Evolutionary conservation across 352 stramenopile species (phyloP).

Genomic region (Phytophthora foliorum): DNA sequence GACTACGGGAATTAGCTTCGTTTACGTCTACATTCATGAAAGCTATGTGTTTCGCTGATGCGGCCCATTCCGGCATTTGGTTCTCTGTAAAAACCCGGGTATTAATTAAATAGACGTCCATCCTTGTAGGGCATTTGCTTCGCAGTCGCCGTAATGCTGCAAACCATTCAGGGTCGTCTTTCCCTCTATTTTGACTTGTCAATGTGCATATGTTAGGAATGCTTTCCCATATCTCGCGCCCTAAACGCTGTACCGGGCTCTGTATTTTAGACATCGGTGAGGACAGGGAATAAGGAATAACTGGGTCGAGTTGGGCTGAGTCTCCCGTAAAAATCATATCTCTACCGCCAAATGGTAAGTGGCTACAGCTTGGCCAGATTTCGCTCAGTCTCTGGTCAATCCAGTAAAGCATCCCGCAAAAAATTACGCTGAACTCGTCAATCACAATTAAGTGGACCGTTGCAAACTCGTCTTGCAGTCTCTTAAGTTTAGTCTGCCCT

Average conservation of each 20-base stretch:
- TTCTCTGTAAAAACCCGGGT: neutral
- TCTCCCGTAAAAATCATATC: constrained; percentile 13
- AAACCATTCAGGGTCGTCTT: constrained; percentile 8
- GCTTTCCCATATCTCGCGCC: too few relatives aligned
- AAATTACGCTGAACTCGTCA: constrained; percentile 6
- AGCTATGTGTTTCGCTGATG: constrained; percentile 1
- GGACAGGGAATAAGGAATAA: too few relatives aligned
- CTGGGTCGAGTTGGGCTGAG: neutral
- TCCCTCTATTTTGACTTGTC: constrained; percentile 7
- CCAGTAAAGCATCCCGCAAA: constrained; percentile 9
- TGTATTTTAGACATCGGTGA: too few relatives aligned
- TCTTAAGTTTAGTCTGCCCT: too few relatives aligned
- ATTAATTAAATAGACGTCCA: neutral
- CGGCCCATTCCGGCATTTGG: neutral
- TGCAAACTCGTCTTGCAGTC: too few relatives aligned
- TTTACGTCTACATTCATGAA: neutral
- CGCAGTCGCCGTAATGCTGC: neutral
- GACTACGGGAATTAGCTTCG: neutral
- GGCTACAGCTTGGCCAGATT: constrained; percentile 1
- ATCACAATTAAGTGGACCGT: too few relatives aligned
- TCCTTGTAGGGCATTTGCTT: neutral
- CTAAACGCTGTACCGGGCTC: too few relatives aligned
- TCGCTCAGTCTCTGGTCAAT: constrained; percentile 5
- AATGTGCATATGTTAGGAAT: neutral
- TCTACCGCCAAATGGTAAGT: neutral